These are phyloP conservation scores for Mycena crocata DNA, from an alignment of 768 basidiomycete genomes.

Conservation along the genomic window DNA sequence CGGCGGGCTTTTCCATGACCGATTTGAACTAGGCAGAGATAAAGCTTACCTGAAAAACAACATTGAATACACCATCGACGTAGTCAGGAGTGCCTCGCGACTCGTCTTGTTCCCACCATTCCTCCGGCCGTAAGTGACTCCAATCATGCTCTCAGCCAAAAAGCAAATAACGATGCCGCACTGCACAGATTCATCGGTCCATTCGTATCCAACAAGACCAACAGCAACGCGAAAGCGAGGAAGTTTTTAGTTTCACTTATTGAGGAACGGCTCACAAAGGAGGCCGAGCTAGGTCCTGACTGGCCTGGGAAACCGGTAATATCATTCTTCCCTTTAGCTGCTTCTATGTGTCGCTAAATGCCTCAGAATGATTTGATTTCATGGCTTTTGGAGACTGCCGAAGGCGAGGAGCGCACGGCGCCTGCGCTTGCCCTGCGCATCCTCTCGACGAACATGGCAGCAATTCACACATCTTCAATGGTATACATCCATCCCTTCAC, in stretches of 20 bases:
- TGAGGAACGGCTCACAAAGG: conserved; percentile 16
- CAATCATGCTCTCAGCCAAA: background rate
- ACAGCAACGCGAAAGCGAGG: conserved; percentile 1
- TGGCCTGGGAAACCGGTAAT: conserved; percentile 23
- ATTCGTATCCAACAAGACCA: conserved; percentile 2
- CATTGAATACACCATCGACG: conserved; percentile 20
- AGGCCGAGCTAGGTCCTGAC: conserved; percentile 17
- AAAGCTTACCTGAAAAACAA: conserved; percentile 25
- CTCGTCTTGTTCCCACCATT: conserved; percentile 6
- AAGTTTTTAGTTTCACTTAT: conserved; percentile 3
- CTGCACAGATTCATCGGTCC: conserved; percentile 13
- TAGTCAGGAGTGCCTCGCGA: background rate
- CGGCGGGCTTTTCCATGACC: background rate
- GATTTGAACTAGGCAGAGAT: conserved; percentile 28
- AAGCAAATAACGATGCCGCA: background rate
- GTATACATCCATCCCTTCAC: too few species aligned
- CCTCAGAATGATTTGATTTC: conserved; percentile 45
- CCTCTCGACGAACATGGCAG: conserved; percentile 39
- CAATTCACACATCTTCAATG: too few species aligned
- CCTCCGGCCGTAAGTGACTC: conserved; percentile 17
- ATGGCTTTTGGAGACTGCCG: conserved; percentile 44
- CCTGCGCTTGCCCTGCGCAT: conserved; percentile 36
- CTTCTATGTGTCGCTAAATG: background rate
- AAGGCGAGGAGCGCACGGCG: conserved; percentile 23
- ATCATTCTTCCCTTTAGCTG: background rate